Base-by-base conservation (phyloP, 768 basidiomycete genomes). In the Ephemerocybe angulata region DNA sequence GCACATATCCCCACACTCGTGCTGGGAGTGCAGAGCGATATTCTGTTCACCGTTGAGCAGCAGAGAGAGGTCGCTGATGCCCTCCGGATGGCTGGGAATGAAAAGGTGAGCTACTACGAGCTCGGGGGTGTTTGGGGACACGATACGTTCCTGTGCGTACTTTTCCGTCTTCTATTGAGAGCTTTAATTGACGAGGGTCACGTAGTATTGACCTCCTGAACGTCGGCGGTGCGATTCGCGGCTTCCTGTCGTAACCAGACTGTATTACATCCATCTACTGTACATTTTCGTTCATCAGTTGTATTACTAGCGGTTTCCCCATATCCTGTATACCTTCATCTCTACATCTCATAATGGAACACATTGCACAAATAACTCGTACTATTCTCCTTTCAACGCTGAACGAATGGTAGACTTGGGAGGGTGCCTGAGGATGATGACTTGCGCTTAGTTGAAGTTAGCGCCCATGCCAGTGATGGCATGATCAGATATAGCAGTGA, bases 111-210 rank as follows among this genome's bases (percentile, higher is more conserved):
- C 56, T 98, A 98, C 70, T 99, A 96, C 67, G 97, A 98, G 71
- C 80, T 98, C 2, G 96, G 96, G 25, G 95, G 96, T 8, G 95
- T 98, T n/a, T 98, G 94, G 95, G 97, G 97, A 1, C 96, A 99
- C 65, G 96, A 99, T 71, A 98, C 94, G 21, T 98, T 98, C 75
- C 74, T 98, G 85, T 88, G 63, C 79, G 87, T 82, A 56, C 33
- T 49, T 35, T 57, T 31, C n/a, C 41, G 31, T n/a, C 28, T 44
- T 21, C 44, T 15, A 12, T 13, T 25, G 15, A 8, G 30, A 17
- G 19, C 17, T 54, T 33, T 43, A 35, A 43, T 44, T 42, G 24
- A 54, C 40, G 38, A 41, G 55, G 28, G 50, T 28, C 8, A 35
- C 56, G 4, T 63, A 88, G 87, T 66, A 75, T 97, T 61, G 94